Evolutionary conservation across 805 yeast genomes (phyloP), one percentile per base, ranked within the genome.

Genomic region (Barnettozyma wickerhamii): DNA sequence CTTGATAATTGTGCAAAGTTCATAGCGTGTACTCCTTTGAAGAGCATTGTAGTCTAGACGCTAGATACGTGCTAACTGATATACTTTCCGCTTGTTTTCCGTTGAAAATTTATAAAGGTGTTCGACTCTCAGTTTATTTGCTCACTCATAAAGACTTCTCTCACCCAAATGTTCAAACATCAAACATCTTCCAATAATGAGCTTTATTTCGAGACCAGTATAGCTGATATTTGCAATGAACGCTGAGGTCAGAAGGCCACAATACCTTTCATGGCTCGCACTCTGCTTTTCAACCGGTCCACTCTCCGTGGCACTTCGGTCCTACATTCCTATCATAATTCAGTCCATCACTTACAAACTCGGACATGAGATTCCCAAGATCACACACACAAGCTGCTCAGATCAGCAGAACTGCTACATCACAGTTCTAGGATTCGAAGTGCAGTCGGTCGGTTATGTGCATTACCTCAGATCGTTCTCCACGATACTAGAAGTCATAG

Each of bases 271-370:
- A 9, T 33, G 35, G 28, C 10, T 21, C 10, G 3, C n/a, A n/a
- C 27, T 33, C 6, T 21, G 28, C 19, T 21, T 21, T 2, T 10
- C 28, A 18, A 15, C 17, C 3, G 35, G 35, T 6, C 35, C 35
- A n/a, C n/a, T 24, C 28, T 33, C 35, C 7, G 35, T 33, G 7
- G 26, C 35, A 10, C 17, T 33, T 10, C n/a, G 35, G 15, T 33
- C 35, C 3, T 33, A 18, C 17, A 7, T 33, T 2, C 35, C 35
- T 14, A 17, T 12, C 4, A 21, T 33, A 4, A 20, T 33, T 14
- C 35, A 33, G 13, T 21, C 35, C n/a, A 21, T 21, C 14, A 21
- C 35, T 6, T 33, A 33, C 21, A 21, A 14, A 4, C 14, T 33
- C 14, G 35, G 35, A 18, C 35, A 33, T 14, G 13, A 33, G 21